Evolutionary conservation across 495 filamentous ascomycete species (phyloP), one percentile per base, ranked within the genome.

Genomic region (Aspergillus conjunctus): DNA sequence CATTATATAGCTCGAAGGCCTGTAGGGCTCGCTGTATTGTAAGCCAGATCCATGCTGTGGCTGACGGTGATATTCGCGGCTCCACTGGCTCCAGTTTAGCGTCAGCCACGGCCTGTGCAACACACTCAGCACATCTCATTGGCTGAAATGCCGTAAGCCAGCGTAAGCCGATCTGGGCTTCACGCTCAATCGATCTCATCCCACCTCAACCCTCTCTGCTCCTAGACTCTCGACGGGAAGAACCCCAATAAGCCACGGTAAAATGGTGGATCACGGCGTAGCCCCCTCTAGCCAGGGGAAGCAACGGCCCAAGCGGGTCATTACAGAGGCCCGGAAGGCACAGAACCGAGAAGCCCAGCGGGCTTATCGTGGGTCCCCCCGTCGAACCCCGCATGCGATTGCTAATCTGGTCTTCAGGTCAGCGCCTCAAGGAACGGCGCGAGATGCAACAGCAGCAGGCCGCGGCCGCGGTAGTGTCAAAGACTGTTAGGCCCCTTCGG

Each of bases 341-440:
- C 76, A 79, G 57, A 80, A 80, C 37, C 61, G 69, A 22, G 54
- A 71, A 17, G 73, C 75, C n/a, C 77, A 80, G 58, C 67, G 67
- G 56, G 65, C 68, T 7, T 80, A 73, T 51, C 69, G 77, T 80
- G 64, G 44, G 73, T 67, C 17, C 7, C 1, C 18, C 14, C 18
- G 2, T n/a, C 3, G 3, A 20, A n/a, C 14, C 37, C 53, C 7
- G 4, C 12, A 17, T 1, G 1, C 5, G 39, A 15, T 14, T 45
- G 22, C 54, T 54, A 20, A 56, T 7, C 26, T 6, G 6, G 18
- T 30, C 26, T 34, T 37, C 34, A 70, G 59, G 61, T 15, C 52
- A 65, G 33, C 59, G 68, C 51, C 55, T 64, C 37, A 66, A 51
- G 54, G 54, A 61, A 60, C 63, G 21, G 31, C 59, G 37, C 53